phyloP scores from a whole-genome alignment of 2,329 filamentous ascomycete genomes.

The Alternaria triticimaculans region DNA sequence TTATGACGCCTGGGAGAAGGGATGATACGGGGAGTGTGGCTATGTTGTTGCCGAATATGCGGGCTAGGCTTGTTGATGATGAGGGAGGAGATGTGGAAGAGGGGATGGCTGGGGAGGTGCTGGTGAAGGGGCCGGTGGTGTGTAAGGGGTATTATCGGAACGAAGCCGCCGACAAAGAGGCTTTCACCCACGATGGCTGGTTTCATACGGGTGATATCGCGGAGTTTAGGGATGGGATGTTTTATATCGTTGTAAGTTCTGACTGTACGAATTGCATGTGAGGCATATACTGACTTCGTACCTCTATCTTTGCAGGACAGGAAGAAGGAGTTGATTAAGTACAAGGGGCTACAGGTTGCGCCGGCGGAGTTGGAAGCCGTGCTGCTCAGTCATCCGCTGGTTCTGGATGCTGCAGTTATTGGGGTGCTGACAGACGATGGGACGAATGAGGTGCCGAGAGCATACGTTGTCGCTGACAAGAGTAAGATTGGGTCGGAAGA shows the following conservation, averaged over 20 bases:
- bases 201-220: constrained; percentile 50
- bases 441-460: constrained; percentile 51
- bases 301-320: constrained; percentile 31
- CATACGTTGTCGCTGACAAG: constrained; percentile 52
- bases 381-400: constrained; percentile 49
- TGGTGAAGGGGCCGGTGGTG: constrained; percentile 46
- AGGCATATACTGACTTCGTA: background rate
- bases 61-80: constrained; percentile 45
- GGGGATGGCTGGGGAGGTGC: constrained; percentile 42
- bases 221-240: constrained; percentile 42
- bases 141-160: constrained; percentile 51
- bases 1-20: constrained; percentile 50
- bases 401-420: constrained; percentile 57
- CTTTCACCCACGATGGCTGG: constrained; percentile 43
- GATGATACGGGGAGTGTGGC: constrained; percentile 59
- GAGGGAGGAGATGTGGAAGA: constrained; percentile 39
- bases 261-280: background rate
- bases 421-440: constrained; percentile 48
- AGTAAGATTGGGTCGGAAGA: constrained; percentile 35
- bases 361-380: constrained; percentile 58
- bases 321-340: constrained; percentile 57
- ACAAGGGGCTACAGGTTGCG: constrained; percentile 58
- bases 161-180: constrained; percentile 33
- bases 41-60: constrained; percentile 51
- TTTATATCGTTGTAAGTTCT: constrained; percentile 47